Base-by-base conservation (phyloP, 768 basidiomycete genomes). In the Mycena galericulata region DNA sequence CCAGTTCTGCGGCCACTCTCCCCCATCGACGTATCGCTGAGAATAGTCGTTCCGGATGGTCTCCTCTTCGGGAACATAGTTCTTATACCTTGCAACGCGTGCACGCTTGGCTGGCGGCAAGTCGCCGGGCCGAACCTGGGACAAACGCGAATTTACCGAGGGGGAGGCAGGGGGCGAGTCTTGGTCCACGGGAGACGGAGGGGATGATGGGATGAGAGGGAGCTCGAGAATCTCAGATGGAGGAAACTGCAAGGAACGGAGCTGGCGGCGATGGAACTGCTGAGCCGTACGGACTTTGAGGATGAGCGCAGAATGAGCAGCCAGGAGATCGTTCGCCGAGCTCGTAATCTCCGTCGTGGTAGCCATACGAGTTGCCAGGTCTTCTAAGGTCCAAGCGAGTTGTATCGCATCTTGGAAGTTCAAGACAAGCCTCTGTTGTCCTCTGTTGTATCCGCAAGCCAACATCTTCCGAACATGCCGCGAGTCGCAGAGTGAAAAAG, bases 1-100 rank as follows among this genome's bases (percentile, higher is more conserved):
- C 89, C 91, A 95, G 74, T 98, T 91, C 80, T 97, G 96, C 2
- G 96, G 95, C 91, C 96, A 96, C 70, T 94, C 93, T 12, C 96
- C 97, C 2, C 92, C 87, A 73, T 94, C 91, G 36, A 97, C 95
- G 78, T 97, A 98, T 70, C 92, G 84, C 78, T 92, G 92, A 0
- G 93, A 94, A 75, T 97, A 96, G 81, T 99, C 97, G 73, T 98
- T 99, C 53, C 98, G 87, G 47, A 99, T 93, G 0, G 96, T 98
- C 78, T 99, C 97, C 76, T 99, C 97, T 68, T 96, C 95, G 1
- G 94, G 91, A 18, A 96, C 86, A 72, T 97, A 97, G 75, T 97
- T 96, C 36, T 78, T 77, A 71, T 94, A 96, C 38, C 92, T 85
- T 24, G 86, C 84, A 8, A 88, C 81, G 4, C 93, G 87, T 0